Base-by-base conservation (phyloP, 148 eudicot species). In the Tetragonia tetragonoides region DNA sequence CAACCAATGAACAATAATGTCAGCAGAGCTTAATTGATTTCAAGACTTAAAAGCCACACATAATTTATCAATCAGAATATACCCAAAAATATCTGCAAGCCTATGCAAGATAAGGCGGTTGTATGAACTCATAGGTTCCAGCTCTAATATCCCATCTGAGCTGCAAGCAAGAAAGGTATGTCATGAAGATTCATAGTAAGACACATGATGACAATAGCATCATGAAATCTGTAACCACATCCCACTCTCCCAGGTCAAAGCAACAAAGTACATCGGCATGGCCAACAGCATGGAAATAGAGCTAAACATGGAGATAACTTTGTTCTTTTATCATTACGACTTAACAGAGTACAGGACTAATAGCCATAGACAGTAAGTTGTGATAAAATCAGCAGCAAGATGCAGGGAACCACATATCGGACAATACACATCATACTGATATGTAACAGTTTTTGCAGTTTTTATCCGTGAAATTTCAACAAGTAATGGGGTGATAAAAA, bases 41-140 rank as follows among this genome's bases (percentile, higher is more conserved):
- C 59, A 59, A 51, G 6, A 23, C 57, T 24, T 18, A 41, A 14
- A 49, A 68, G 21, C 41, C 28, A 42, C 21, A 24, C 5, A 49
- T 16, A 47, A 24, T 42, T 60, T 42, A 69, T 17, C 44, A 63
- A 56, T 63, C 34, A 59, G 77, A 40, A 72, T 17, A 40, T 87
- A 93, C 99, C 99, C 99, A 78, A 93, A 95, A 69, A 95, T 93
- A 51, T 95, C 99, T 66, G 99, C 97, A 81, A 95, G 95, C 65
- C 97, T 97, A 84, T 95, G 97, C 84, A 93, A 75, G 72, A 95
- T 93, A 76, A 93, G 90, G 69, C 99, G 99, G 72, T 91, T 82
- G 80, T 95, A 95, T 59, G 99, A 83, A 82, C 86, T 91, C 95
- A 88, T 95, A 39, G 99, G 99, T 77, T 95, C 90, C 82, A 95